A percentile compares a stretch with the other conserved stretches of the same genome.
phyloP scores from a whole-genome alignment of 805 yeast genomes.

The Lipomyces japonicus region DNA sequence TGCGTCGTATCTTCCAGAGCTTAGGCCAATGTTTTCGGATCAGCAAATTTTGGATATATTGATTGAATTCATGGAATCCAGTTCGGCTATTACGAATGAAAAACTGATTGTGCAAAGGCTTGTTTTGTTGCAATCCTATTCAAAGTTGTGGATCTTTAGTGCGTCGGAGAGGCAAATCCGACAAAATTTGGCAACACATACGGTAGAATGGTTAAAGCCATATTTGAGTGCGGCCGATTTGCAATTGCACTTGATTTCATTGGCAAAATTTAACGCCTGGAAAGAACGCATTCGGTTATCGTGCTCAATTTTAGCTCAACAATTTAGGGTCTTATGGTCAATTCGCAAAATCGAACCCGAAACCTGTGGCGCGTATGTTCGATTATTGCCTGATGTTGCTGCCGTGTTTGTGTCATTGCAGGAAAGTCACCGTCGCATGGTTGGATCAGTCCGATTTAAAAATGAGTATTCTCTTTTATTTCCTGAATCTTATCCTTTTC shows the following conservation, averaged over 20 bases:
- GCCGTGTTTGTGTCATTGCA: constrained; percentile 33
- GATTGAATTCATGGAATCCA: constrained; percentile 30
- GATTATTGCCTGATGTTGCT: constrained; percentile 34
- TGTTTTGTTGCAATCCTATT: constrained; percentile 49
- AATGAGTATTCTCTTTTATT: constrained; percentile 42
- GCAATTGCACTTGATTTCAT: background rate
- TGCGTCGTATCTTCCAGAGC: constrained; percentile 12
- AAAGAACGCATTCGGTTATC: constrained; percentile 33
- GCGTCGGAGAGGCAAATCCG: background rate
- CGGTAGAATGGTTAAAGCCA: constrained; percentile 22
- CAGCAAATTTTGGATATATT: constrained; percentile 36
- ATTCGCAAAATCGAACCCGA: constrained; percentile 30
- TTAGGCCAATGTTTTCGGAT: constrained; percentile 37
- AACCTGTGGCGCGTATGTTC: constrained; percentile 34
- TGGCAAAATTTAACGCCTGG: constrained; percentile 17
- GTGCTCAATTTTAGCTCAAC: constrained; percentile 33
- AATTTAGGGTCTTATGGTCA: constrained; percentile 35
- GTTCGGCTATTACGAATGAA: constrained; percentile 1
- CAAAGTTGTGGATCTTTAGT: constrained; percentile 31
- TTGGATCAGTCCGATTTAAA: constrained; percentile 36
- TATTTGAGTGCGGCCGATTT: constrained; percentile 11
- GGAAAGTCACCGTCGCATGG: constrained; percentile 7
- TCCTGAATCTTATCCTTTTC: constrained; percentile 64
- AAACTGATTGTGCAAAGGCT: constrained; percentile 36
- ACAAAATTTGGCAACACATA: constrained; percentile 6